A percentile compares a stretch with the other conserved stretches of the same genome.
Evolutionary conservation across 2,329 filamentous ascomycete species (phyloP).

Genomic region (Pyrenochaeta sp.): DNA sequence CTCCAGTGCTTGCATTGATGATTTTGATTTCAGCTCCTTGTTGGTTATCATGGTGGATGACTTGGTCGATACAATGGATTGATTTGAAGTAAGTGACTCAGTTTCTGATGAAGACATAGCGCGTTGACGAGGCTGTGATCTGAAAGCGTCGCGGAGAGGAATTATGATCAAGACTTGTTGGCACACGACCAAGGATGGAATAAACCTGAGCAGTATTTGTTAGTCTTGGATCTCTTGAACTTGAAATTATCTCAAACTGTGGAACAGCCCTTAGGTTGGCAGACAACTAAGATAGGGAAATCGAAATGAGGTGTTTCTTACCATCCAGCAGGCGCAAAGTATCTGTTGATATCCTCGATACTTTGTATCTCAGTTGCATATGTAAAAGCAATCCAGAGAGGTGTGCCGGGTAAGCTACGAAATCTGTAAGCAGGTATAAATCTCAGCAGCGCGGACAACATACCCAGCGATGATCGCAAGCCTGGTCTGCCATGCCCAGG

Average conservation of each 20-base stretch:
- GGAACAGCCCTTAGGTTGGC: no score
- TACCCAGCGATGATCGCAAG: slow-evolving; percentile 48
- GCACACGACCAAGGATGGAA: slow-evolving; percentile 46
- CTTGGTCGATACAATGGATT: slow-evolving; percentile 30
- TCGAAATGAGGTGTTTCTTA: slow-evolving; percentile 21
- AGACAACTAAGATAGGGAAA: background rate
- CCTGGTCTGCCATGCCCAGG: slow-evolving; percentile 50
- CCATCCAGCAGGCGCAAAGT: slow-evolving; percentile 46
- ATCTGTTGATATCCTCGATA: slow-evolving; percentile 37
- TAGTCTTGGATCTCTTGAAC: no score
- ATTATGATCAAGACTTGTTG: slow-evolving; percentile 48
- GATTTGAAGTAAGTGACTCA: slow-evolving; percentile 33
- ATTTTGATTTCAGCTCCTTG: slow-evolving; percentile 42
- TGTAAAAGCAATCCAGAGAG: slow-evolving; percentile 48
- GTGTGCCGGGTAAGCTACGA: slow-evolving; percentile 44
- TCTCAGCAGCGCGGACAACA: slow-evolving; percentile 1
- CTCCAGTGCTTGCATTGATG: slow-evolving; percentile 48
- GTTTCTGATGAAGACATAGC: slow-evolving; percentile 33
- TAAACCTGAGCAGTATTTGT: slow-evolving; percentile 32
- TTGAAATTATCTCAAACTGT: no score
- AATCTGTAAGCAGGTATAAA: background rate
- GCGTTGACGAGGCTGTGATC: slow-evolving; percentile 22
- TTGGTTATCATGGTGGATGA: slow-evolving; percentile 25
- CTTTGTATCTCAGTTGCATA: slow-evolving; percentile 34
- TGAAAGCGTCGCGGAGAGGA: slow-evolving; percentile 42